Base-by-base conservation (phyloP, 768 basidiomycete species). In the Russula ochroleuca region DNA sequence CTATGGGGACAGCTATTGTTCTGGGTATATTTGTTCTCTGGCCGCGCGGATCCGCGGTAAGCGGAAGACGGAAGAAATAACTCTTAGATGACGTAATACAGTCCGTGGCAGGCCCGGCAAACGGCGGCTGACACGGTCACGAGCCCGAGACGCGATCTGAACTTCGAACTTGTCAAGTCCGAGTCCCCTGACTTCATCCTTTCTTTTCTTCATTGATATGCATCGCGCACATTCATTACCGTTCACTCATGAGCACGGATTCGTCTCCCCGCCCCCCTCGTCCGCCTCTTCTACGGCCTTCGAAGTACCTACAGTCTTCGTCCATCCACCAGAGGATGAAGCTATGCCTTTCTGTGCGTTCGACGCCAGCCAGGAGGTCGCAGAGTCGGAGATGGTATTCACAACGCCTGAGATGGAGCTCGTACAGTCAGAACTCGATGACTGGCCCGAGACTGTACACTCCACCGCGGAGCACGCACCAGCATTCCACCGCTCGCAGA, bases 301-400 rank as follows among this genome's bases (percentile, higher is more conserved):
- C n/a, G 68, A 63, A 38, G 65, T 74, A 52, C 76, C 76, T 6
- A 69, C 74, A 54, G 76, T 77, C 19, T 70, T 75, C 64, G 73
- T 77, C 17, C 72, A 72, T 31, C 75, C 76, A 9, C 76, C 76
- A 17, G 75, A 77, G 62, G 76, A 76, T 48, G 75, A 77, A 59
- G 72, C 71, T 19, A 74, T 73, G 17, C 76, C 76, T 2, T 76
- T 69, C 61, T 73, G 71, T 50, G 74, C 71, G 38, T 77, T 75
- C 56, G 72, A 77, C 50, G 75, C 74, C 5, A 56, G 61, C 10
- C 59, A 71, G 35, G 73, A 52, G 13, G 35, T 19, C 4, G 13
- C 69, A 25, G 63, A 61, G 5, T 50, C 67, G 33, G 56, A 56
- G n/a, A 53, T 52, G 31, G 67, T 66, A 48, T 69, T 67, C 31